Percentiles rank a stretch among this genome's conserved stretches.
phyloP scores from a whole-genome alignment of 2,329 filamentous ascomycete genomes.

The Fusarium sp. region DNA sequence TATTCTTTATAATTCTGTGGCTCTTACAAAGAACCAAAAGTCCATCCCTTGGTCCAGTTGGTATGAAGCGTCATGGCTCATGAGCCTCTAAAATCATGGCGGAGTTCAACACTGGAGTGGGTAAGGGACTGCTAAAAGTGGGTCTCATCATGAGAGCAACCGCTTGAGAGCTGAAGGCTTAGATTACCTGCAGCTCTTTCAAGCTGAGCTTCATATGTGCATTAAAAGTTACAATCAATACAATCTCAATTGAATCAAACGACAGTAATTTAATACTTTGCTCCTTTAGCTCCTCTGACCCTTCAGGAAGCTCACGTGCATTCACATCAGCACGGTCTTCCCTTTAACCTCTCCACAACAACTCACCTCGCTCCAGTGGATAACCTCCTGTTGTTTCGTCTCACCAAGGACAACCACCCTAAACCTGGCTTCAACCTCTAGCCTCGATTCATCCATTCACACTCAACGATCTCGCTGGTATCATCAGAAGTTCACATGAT shows the following conservation, averaged over 20 bases:
- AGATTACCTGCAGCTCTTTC: slow-evolving; percentile 8
- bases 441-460: background rate
- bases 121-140: background rate
- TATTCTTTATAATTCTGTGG: background rate
- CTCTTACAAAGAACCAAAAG: background rate
- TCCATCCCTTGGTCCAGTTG: background rate
- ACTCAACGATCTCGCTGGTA: background rate
- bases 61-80: background rate
- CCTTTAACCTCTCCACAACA: background rate
- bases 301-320: background rate
- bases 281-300: no score
- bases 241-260: background rate
- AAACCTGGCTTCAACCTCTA: slow-evolving; percentile 10
- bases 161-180: slow-evolving; percentile 5
- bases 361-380: slow-evolving; percentile 4
- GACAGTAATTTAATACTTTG: background rate
- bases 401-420: slow-evolving; percentile 5
- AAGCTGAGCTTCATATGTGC: background rate
- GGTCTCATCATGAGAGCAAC: slow-evolving; percentile 8
- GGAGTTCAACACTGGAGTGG: background rate
- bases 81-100: slow-evolving; percentile 5
- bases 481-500: background rate
- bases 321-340: slow-evolving; percentile 1
- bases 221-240: background rate
- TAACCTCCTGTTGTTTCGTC: slow-evolving; percentile 3